Evolutionary conservation across 192 early-diverging fungal genomes (phyloP), one percentile per base, ranked within the genome.

Genomic region (Geranomyces variabilis): DNA sequence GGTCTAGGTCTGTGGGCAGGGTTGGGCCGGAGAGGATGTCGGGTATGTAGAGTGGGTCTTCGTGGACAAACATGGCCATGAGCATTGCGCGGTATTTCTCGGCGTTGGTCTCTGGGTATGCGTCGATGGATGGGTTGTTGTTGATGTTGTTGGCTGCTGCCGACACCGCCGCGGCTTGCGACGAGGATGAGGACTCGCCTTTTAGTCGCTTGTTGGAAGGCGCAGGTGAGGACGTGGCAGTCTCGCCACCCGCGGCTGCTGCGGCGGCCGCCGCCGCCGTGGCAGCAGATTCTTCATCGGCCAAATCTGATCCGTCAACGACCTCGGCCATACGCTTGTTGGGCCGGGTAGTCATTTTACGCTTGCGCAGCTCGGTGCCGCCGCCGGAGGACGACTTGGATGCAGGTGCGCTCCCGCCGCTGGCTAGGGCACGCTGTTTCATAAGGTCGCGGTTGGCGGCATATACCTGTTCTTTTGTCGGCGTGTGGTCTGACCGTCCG

Each of bases 31-130:
- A 46, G 5, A 79, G 62, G 53, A 90, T 81, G 5, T 83, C 79
- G 2, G 91, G 94, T 45, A 94, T 77, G 63, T 83, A 80, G 41
- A 77, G 69, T 1, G 86, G 82, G 53, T 93, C 94, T 19, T 92
- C 93, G 59, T 86, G 83, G 17, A 94, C 71, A 67, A 96, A 97
- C 34, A 95, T 91, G 26, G 92, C 81, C 88, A 97, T 93, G 21
- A 98, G 84, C 66, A 89, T 41, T 3, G 36, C 36, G 36, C 36
- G 36, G 36, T 41, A 41, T 41, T 41, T 41, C 10, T 41, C 36
- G 36, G 69, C 59, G 44, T 64, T 72, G 29, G 70, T 72, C 46
- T 72, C 70, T 3, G 64, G 47, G 48, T 24, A 21, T 15, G 33
- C 45, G 34, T 62, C 69, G n/a, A n/a, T n/a, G n/a, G n/a, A n/a